phyloP scores from a whole-genome alignment of 2,329 filamentous ascomycete genomes.

The Trichoderma asperellum region DNA sequence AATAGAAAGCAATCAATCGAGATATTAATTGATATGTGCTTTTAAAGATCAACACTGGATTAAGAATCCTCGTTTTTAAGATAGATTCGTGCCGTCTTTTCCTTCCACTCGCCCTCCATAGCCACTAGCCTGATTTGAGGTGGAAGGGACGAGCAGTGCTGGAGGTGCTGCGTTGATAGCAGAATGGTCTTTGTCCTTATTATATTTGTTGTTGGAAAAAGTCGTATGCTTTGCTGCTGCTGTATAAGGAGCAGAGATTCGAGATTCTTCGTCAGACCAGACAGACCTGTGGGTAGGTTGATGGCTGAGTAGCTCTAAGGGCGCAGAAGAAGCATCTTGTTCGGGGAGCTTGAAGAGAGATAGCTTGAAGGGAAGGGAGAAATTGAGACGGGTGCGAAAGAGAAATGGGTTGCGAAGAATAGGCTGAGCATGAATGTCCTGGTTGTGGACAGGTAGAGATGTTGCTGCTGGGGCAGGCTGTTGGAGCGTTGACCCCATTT shows the following conservation, averaged over 20 bases:
- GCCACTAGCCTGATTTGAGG: background rate
- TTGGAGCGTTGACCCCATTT: background rate
- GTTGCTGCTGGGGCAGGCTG: background rate
- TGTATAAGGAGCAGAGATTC: background rate
- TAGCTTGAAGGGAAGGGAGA: slow-evolving; percentile 35
- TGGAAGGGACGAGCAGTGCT: background rate
- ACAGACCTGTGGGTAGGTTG: slow-evolving; percentile 5
- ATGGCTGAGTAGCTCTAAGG: slow-evolving; percentile 13
- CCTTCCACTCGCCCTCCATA: background rate
- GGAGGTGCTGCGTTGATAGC: background rate
- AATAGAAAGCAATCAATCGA: background rate
- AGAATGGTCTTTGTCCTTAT: background rate
- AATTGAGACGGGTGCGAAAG: slow-evolving; percentile 41
- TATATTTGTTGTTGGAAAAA: background rate
- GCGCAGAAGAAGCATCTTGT: slow-evolving; percentile 33
- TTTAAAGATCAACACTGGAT: background rate
- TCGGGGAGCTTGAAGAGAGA: slow-evolving; percentile 30
- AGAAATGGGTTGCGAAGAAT: slow-evolving; percentile 41
- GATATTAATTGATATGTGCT: background rate
- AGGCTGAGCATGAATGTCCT: slow-evolving; percentile 27
- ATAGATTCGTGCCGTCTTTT: background rate
- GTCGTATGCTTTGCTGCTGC: background rate
- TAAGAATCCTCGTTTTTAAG: background rate
- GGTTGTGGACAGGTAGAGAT: slow-evolving; percentile 9
- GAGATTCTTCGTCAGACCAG: slow-evolving; percentile 21